Conservation (phyloP, 2,329 filamentous ascomycete genomes). For the Monosporascus cannonballus region DNA sequence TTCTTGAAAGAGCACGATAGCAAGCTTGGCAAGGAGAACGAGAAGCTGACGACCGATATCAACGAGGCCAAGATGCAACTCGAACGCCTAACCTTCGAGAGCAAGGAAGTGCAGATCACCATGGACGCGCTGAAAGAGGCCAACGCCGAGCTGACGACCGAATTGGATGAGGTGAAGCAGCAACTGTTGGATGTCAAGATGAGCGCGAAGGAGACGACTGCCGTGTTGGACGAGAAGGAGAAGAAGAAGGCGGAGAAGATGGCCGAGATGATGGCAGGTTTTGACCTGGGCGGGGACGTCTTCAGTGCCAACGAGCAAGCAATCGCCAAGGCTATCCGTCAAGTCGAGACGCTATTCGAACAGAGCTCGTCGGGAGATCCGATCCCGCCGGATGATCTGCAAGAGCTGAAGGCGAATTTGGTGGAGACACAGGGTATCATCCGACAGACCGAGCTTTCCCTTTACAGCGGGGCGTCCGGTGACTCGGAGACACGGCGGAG, state of each 20-base stretch:
- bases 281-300: conserved; percentile 86
- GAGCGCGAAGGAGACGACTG: conserved; percentile 88
- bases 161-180: conserved; percentile 93
- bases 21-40: conserved; percentile 83
- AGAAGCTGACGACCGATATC: conserved; percentile 75
- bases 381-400: conserved; percentile 75
- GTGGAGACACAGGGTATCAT: conserved; percentile 89
- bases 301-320: conserved; percentile 90
- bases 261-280: conserved; percentile 99
- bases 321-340: conserved; percentile 77
- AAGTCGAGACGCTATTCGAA: conserved; percentile 73
- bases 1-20: conserved; percentile 81
- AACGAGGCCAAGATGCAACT: conserved; percentile 96
- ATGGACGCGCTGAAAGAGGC: conserved; percentile 98
- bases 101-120: conserved; percentile 93
- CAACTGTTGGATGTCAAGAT: conserved; percentile 94
- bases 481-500: conserved; percentile 62
- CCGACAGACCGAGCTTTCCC: conserved; percentile 82
- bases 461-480: conserved; percentile 63
- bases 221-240: conserved; percentile 92
- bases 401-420: conserved; percentile 69
- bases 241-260: conserved; percentile 98
- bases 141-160: conserved; percentile 83
- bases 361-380: conserved; percentile 70
- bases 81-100: conserved; percentile 90